Evolutionary conservation across 768 basidiomycete genomes (phyloP), one percentile per base, ranked within the genome.

Genomic region (Psilocybe cyanescens): DNA sequence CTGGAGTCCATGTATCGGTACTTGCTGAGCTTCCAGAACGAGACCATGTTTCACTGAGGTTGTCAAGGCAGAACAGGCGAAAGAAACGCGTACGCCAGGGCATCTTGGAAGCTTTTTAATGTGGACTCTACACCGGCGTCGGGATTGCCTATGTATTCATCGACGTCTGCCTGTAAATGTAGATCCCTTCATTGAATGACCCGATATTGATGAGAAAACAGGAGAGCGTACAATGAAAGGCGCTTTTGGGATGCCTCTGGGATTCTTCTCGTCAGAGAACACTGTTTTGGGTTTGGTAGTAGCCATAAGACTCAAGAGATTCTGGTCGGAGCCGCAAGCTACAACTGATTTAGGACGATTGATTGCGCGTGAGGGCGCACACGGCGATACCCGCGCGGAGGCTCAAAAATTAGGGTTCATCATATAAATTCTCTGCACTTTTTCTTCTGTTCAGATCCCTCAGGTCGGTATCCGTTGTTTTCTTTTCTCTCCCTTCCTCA

Each of bases 1-100:
- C 87, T 95, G 14, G 86, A 78, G 67, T 99, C 97, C 97, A 99
- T 99, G 77, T 97, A 98, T 53, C 92, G 91, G 81, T 99, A 99
- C 82, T 99, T 99, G 68, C 97, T 99, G 78, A 70, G 73, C 81
- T 81, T 82, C 75, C 75, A 64, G 67, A 67, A 62, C 59, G 67
- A 50, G 61, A 64, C 56, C 63, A 63, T 66, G 64, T 56, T 71
- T 68, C 45, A 71, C 61, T 64, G 62, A 58, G 61, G 53, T 57
- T 57, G 14, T 39, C 35, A 51, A 62, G 47, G 51, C 41, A 47
- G 8, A 65, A 46, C 64, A 17, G 62, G 65, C 56, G 37, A 55
- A 30, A 63, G 24, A 56, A 61, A 37, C 35, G 78, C 95, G 76
- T 79, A 98, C 96, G 95, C 92, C 74, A 97, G 84, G 24, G 94